phyloP scores from a whole-genome alignment of 164 flowering plant species.

The Vitis labrusca region DNA sequence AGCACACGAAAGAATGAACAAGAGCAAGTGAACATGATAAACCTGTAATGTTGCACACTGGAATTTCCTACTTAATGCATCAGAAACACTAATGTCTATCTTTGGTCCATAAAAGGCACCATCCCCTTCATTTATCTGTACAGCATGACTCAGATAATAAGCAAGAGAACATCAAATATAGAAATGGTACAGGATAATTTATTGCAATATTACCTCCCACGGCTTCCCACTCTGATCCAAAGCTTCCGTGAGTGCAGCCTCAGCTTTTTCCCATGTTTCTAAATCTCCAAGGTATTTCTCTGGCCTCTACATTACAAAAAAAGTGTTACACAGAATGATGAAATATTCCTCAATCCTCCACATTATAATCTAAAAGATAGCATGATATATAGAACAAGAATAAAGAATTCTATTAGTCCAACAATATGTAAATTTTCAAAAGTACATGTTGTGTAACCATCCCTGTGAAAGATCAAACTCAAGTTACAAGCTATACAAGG shows the following conservation, averaged over 20 bases:
- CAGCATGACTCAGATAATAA: slow-evolving; percentile 1
- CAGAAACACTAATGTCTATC: slow-evolving; percentile 93
- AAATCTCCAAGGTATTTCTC: slow-evolving; percentile 87
- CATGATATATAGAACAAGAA: no score
- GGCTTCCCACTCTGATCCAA: slow-evolving; percentile 83
- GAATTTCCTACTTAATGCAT: slow-evolving; percentile 90
- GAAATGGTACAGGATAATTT: not conserved
- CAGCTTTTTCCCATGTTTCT: slow-evolving; percentile 91
- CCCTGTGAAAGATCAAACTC: no score
- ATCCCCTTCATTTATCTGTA: slow-evolving; percentile 91
- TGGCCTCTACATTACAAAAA: slow-evolving; percentile 61
- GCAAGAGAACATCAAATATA: not conserved
- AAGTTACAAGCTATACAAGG: no score
- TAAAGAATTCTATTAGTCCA: no score
- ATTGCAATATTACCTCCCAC: slow-evolving; percentile 70
- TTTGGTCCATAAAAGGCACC: slow-evolving; percentile 99
- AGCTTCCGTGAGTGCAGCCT: slow-evolving; percentile 83
- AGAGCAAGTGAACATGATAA: not conserved
- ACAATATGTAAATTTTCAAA: no score
- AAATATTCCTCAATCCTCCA: not conserved
- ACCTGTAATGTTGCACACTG: slow-evolving; percentile 99
- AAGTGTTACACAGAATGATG: not conserved
- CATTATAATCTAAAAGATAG: not conserved
- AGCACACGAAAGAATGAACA: not conserved
- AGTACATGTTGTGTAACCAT: no score